A percentile compares a stretch with the other conserved stretches of the same genome.
Conservation (phyloP, 2,329 filamentous ascomycete genomes). For the Chaetomiaceae sp. region DNA sequence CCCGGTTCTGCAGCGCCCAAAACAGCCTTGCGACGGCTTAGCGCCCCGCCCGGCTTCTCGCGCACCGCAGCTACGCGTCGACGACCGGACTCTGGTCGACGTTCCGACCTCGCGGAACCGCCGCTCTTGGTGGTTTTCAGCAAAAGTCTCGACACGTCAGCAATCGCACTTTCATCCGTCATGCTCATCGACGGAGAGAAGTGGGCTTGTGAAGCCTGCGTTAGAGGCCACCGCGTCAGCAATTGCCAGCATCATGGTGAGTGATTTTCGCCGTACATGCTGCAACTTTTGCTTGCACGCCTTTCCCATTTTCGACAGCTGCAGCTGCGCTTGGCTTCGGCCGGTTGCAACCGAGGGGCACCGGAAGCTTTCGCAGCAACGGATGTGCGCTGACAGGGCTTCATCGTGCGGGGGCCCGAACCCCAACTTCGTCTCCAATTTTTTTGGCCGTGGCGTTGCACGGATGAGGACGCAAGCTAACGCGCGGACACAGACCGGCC, state of each 20-base stretch:
- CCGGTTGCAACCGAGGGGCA: conserved; percentile 23
- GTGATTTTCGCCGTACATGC: conserved; percentile 34
- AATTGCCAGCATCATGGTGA: conserved; percentile 94
- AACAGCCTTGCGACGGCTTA: conserved; percentile 4
- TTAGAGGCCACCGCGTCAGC: conserved; percentile 97
- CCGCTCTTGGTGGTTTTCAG: not conserved
- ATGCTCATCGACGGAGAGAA: conserved; percentile 95
- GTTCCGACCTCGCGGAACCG: conserved; percentile 4
- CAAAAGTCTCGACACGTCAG: not conserved
- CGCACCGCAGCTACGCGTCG: conserved; percentile 2
- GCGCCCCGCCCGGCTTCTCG: not conserved
- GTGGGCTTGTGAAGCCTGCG: conserved; percentile 95
- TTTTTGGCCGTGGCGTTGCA: conserved; percentile 5
- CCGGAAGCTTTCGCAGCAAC: conserved; percentile 15
- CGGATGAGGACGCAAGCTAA: conserved; percentile 12
- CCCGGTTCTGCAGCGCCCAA: conserved; percentile 15
- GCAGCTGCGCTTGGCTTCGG: conserved; percentile 9
- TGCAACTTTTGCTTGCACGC: conserved; percentile 4
- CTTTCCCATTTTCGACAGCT: conserved; percentile 1
- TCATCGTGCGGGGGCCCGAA: too few species aligned
- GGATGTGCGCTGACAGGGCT: too few species aligned
- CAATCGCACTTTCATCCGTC: conserved; percentile 18
- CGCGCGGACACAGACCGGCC: conserved; percentile 63
- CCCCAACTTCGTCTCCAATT: conserved; percentile 7
- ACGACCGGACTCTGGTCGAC: not conserved